A percentile compares a stretch with the other conserved stretches of the same genome.
These are phyloP conservation scores for Ceratocystiopsis brevicomis DNA, from an alignment of 2,329 filamentous ascomycete species.

Conservation along the genomic window DNA sequence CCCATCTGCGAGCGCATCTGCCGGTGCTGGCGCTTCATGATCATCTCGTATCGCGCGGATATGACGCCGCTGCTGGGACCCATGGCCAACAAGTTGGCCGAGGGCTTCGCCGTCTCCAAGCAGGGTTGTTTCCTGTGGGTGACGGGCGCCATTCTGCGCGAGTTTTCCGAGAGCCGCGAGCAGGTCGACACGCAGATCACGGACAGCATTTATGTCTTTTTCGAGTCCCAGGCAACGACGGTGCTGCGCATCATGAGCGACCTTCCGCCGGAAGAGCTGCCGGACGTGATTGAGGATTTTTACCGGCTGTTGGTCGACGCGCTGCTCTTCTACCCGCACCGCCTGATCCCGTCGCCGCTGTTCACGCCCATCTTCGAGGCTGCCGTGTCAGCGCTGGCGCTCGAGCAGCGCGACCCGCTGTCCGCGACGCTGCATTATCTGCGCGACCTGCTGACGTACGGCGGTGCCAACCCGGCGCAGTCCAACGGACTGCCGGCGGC, in stretches of 20 bases:
- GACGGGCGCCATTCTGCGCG: slow-evolving; percentile 80
- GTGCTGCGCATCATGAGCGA: slow-evolving; percentile 84
- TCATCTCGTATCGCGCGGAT: slow-evolving; percentile 81
- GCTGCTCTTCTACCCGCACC: slow-evolving; percentile 76
- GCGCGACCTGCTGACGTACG: slow-evolving; percentile 79
- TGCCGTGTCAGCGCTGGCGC: slow-evolving; percentile 63
- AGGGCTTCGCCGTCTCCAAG: slow-evolving; percentile 64
- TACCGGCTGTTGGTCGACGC: slow-evolving; percentile 86
- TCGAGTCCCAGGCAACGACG: slow-evolving; percentile 76
- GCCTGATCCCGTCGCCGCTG: slow-evolving; percentile 60
- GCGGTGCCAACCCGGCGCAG: slow-evolving; percentile 51
- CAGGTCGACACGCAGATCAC: slow-evolving; percentile 66
- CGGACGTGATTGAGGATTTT: slow-evolving; percentile 83
- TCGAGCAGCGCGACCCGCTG: slow-evolving; percentile 83
- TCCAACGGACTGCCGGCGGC: slow-evolving; percentile 37
- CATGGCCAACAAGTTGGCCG: slow-evolving; percentile 74
- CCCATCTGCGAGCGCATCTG: slow-evolving; percentile 89
- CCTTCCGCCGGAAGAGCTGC: slow-evolving; percentile 53
- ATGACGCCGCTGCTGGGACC: slow-evolving; percentile 70
- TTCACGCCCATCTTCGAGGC: slow-evolving; percentile 73
- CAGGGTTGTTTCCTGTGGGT: slow-evolving; percentile 99
- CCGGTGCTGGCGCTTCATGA: slow-evolving; percentile 90
- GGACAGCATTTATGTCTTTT: slow-evolving; percentile 81
- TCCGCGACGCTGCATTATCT: slow-evolving; percentile 85
- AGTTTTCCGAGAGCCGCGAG: slow-evolving; percentile 83